A percentile compares a stretch with the other conserved stretches of the same genome.
Conservation (phyloP, 2,329 filamentous ascomycete species). For the Diplodia sapinea region DNA sequence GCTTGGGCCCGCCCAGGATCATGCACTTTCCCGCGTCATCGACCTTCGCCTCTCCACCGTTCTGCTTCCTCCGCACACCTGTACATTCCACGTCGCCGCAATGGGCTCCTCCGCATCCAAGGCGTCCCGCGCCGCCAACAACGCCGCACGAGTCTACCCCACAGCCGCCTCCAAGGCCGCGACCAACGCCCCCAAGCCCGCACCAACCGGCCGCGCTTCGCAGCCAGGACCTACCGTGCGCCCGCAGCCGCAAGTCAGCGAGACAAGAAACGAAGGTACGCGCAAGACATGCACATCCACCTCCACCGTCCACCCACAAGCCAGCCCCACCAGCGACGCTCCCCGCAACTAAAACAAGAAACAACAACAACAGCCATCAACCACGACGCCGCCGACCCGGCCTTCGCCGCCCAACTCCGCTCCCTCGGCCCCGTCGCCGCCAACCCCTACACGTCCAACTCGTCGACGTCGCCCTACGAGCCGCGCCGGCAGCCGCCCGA, state of each 20-base stretch:
- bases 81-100: not conserved
- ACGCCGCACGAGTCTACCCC: constrained; percentile 62
- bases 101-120: constrained; percentile 68
- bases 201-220: constrained; percentile 40
- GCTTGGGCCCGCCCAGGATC: constrained; percentile 9
- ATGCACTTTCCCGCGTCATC: constrained; percentile 8
- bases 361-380: constrained; percentile 55
- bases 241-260: constrained; percentile 48
- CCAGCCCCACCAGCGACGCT: not conserved
- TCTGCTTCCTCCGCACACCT: not conserved
- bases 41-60: constrained; percentile 4
- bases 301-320: not conserved
- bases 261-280: constrained; percentile 49
- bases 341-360: constrained; percentile 4
- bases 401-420: constrained; percentile 81
- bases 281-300: not conserved
- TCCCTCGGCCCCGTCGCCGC: constrained; percentile 64
- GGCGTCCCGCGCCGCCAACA: constrained; percentile 56
- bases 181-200: constrained; percentile 40
- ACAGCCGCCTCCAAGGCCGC: constrained; percentile 51
- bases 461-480: constrained; percentile 56
- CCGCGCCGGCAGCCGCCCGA: not conserved
- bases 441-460: constrained; percentile 61
- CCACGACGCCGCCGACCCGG: constrained; percentile 65
- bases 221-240: constrained; percentile 50